Percentiles rank a stretch among this genome's conserved stretches.
phyloP scores from a whole-genome alignment of 1,284 basidiomycete species.

The Puccinia brachypodii region DNA sequence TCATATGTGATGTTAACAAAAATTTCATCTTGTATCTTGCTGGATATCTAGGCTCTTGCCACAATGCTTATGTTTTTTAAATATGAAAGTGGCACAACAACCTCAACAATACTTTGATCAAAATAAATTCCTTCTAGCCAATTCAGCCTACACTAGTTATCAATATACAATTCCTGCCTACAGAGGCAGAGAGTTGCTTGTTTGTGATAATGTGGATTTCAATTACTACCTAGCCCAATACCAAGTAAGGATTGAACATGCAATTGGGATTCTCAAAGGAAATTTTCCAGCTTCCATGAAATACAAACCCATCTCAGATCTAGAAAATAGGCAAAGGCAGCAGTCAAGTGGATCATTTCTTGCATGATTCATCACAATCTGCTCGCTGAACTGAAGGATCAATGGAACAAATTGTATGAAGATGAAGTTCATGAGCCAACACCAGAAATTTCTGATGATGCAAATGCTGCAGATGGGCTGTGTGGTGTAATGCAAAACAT shows the following conservation, averaged over 20 bases:
- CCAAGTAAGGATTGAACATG: not conserved
- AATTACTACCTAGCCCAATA: constrained; percentile 10
- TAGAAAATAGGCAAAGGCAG: not conserved
- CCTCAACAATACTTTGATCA: constrained; percentile 11
- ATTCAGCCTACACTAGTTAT: not conserved
- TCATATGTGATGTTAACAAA: constrained; percentile 7
- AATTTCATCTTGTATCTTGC: not conserved
- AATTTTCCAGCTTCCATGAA: not conserved
- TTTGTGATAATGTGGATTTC: not conserved
- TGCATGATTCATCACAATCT: not conserved
- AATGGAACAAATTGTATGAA: constrained; percentile 3
- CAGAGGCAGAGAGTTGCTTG: not conserved
- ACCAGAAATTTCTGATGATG: not conserved
- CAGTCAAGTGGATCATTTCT: not conserved
- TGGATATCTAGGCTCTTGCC: not conserved
- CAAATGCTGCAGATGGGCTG: not conserved
- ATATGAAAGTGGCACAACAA: not conserved
- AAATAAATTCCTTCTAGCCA: constrained; percentile 7
- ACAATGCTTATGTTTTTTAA: not conserved
- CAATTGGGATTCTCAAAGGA: constrained; percentile 14
- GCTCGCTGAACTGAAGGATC: not conserved
- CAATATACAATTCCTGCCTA: not conserved
- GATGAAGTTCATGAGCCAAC: not conserved
- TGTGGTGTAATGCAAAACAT: not conserved
- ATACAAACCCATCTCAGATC: not conserved